Conservation (phyloP, 2,329 filamentous ascomycete species). For the Penicillium sp. region DNA sequence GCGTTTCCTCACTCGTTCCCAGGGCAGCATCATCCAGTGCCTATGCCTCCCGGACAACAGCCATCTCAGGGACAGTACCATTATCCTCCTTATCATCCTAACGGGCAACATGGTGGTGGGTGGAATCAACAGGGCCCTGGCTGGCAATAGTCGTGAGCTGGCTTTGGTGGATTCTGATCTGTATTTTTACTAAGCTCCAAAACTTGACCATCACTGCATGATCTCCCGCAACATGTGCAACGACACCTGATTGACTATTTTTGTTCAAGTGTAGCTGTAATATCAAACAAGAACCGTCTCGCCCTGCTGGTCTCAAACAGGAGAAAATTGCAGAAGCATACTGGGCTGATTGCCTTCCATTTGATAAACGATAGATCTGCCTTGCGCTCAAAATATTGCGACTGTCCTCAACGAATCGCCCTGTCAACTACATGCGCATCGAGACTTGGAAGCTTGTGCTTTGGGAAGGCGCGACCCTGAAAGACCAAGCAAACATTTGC, state of each 20-base stretch:
- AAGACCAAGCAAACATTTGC: not conserved
- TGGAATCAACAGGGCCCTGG: slow-evolving; percentile 16
- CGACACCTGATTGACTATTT: too few relatives aligned
- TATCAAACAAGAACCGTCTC: too few relatives aligned
- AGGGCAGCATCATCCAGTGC: slow-evolving; percentile 19
- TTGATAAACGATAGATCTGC: too few relatives aligned
- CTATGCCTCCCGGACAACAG: slow-evolving; percentile 20
- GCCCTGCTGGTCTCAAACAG: too few relatives aligned
- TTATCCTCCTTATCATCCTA: slow-evolving; percentile 29
- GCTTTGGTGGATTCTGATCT: not conserved
- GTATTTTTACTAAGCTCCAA: slow-evolving; percentile 2
- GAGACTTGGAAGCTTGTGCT: not conserved
- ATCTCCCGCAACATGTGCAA: too few relatives aligned
- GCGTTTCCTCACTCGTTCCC: slow-evolving; percentile 25
- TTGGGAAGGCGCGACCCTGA: not conserved
- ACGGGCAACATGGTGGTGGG: slow-evolving; percentile 16
- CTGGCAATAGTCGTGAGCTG: slow-evolving; percentile 7
- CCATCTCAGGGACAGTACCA: slow-evolving; percentile 29
- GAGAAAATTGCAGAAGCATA: too few relatives aligned
- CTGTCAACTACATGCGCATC: too few relatives aligned
- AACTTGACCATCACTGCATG: too few relatives aligned
- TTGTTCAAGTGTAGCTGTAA: too few relatives aligned
- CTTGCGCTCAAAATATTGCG: too few relatives aligned
- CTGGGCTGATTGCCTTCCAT: too few relatives aligned
- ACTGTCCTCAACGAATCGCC: too few relatives aligned